Percentiles rank a stretch among this genome's conserved stretches.
Evolutionary conservation across 495 filamentous ascomycete species (phyloP).

Genomic region (Hypoxylon intermedium): DNA sequence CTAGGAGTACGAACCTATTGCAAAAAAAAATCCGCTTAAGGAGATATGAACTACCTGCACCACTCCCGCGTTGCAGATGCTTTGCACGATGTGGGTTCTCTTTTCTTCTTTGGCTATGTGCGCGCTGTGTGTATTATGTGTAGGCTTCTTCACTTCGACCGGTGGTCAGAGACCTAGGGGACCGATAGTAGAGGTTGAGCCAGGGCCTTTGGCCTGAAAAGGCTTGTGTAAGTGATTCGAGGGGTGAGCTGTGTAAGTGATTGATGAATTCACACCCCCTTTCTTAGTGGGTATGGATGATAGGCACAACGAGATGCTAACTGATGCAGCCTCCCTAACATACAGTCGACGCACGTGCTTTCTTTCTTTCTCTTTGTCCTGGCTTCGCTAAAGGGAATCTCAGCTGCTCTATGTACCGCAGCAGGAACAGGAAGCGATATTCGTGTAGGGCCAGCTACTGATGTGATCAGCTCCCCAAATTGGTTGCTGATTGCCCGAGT

Average conservation of each 20-base stretch:
- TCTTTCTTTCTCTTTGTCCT: constrained; percentile 37
- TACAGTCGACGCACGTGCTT: constrained; percentile 28
- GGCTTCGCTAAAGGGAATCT: constrained; percentile 19
- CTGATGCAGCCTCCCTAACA: constrained; percentile 30
- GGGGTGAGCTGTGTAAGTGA: constrained; percentile 29
- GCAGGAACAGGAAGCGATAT: constrained; percentile 18
- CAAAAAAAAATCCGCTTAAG: constrained; percentile 31
- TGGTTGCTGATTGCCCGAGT: constrained; percentile 1
- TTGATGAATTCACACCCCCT: constrained; percentile 42
- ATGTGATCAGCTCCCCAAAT: constrained; percentile 8
- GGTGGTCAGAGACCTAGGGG: constrained; percentile 10
- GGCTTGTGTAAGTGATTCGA: constrained; percentile 25
- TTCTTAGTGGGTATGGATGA: constrained; percentile 24
- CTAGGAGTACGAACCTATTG: constrained; percentile 53
- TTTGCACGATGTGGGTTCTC: constrained; percentile 7
- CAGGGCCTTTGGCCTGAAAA: constrained; percentile 31
- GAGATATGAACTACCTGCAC: constrained; percentile 12
- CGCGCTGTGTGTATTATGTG: constrained; percentile 20
- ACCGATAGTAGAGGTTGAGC: constrained; percentile 22
- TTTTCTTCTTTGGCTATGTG: constrained; percentile 23
- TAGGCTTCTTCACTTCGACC: constrained; percentile 23
- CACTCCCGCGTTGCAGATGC: constrained; percentile 11
- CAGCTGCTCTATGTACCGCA: constrained; percentile 14
- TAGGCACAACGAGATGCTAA: constrained; percentile 29
- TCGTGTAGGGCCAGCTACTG: constrained; percentile 10